These are phyloP conservation scores for Podospora comata DNA, from an alignment of 495 filamentous ascomycete genomes.

Conservation along the genomic window DNA sequence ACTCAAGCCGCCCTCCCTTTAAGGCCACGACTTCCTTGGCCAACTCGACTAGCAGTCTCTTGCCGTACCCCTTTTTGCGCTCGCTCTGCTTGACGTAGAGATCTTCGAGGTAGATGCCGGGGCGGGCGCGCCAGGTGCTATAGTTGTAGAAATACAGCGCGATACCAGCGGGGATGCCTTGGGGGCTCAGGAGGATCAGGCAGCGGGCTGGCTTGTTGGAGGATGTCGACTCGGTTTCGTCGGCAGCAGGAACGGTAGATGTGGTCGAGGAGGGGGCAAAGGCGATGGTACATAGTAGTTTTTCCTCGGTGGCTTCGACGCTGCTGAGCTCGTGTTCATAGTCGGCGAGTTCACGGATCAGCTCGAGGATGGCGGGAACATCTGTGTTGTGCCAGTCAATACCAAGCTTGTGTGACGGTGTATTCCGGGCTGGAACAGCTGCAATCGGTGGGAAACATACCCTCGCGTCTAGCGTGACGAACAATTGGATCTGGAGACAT, in stretches of 20 bases:
- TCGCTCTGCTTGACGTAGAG: constrained; percentile 73
- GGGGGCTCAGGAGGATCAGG: constrained; percentile 44
- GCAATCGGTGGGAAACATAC: constrained; percentile 14
- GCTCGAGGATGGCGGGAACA: constrained; percentile 70
- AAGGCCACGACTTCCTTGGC: constrained; percentile 72
- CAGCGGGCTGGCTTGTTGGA: constrained; percentile 45
- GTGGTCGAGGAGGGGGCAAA: constrained; percentile 55
- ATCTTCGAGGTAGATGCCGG: constrained; percentile 94
- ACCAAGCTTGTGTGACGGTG: not conserved
- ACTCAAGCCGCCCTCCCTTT: constrained; percentile 76
- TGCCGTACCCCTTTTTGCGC: constrained; percentile 75
- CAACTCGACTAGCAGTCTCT: constrained; percentile 67
- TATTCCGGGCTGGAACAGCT: not conserved
- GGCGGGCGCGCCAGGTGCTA: constrained; percentile 77
- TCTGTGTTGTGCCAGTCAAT: constrained; percentile 49
- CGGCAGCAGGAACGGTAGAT: constrained; percentile 32
- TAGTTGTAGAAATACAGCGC: constrained; percentile 61
- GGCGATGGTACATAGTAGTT: constrained; percentile 73
- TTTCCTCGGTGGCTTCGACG: constrained; percentile 74
- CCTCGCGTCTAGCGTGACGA: constrained; percentile 37
- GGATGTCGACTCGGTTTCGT: constrained; percentile 41
- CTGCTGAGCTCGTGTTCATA: constrained; percentile 75
- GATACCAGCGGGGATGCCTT: constrained; percentile 48
- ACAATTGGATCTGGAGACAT: constrained; percentile 26
- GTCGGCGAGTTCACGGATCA: constrained; percentile 84